Evolutionary conservation across 179 eudicot genomes (phyloP).

Genomic region (Amaranthus tricolor): DNA sequence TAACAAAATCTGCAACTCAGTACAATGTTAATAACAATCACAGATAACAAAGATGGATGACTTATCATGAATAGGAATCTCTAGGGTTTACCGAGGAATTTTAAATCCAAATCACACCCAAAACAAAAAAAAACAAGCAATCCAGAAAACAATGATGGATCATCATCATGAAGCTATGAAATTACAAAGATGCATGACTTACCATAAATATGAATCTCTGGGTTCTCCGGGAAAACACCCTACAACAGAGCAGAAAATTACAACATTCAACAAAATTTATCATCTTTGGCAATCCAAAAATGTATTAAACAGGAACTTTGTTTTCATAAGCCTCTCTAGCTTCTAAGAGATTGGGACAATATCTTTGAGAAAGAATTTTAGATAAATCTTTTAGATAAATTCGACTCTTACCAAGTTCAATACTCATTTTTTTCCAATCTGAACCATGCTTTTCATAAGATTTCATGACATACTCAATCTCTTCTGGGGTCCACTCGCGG

Average conservation of each 20-base stretch:
- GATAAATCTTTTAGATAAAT: constrained; percentile 51
- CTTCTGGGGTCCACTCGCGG: constrained; percentile 50
- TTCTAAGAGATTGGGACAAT: constrained; percentile 49
- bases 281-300: not conserved
- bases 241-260: constrained; percentile 1
- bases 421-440: constrained; percentile 40
- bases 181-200: no score
- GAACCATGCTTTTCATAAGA: constrained; percentile 36
- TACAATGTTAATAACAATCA: no score
- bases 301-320: constrained; percentile 38
- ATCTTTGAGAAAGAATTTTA: constrained; percentile 55
- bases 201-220: not conserved
- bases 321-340: constrained; percentile 53
- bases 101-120: no score
- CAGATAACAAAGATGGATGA: no score
- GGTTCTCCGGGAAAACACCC: not conserved
- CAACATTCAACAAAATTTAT: not conserved
- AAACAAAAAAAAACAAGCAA: no score
- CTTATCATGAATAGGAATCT: no score
- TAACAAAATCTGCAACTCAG: no score
- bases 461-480: constrained; percentile 31
- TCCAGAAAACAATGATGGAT: no score
- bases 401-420: constrained; percentile 46
- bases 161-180: no score
- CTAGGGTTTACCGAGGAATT: no score